phyloP scores from a whole-genome alignment of 768 basidiomycete species.

The Tricholoma matsutake region DNA sequence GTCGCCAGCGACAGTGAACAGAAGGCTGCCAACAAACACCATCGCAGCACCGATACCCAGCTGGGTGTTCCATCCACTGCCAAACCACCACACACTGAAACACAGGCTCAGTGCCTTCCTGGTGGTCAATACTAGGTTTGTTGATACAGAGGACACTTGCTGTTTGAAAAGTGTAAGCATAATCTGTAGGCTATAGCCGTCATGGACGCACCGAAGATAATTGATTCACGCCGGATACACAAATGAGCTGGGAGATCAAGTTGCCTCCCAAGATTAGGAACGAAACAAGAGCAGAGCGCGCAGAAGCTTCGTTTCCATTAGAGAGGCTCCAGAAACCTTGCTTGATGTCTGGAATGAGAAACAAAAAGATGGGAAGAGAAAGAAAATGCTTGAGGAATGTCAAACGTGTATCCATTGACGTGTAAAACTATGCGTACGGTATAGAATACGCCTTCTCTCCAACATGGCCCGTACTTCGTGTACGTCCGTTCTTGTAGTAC shows the following conservation, averaged over 20 bases:
- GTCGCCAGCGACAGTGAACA: slow-evolving; percentile 45
- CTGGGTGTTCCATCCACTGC: slow-evolving; percentile 64
- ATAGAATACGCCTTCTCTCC: slow-evolving; percentile 85
- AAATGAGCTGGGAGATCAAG: slow-evolving; percentile 72
- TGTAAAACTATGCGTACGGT: slow-evolving; percentile 45
- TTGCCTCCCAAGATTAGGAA: slow-evolving; percentile 61
- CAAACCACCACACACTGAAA: slow-evolving; percentile 85
- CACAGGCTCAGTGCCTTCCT: slow-evolving; percentile 80
- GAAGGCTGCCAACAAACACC: slow-evolving; percentile 68
- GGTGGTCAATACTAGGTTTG: slow-evolving; percentile 75
- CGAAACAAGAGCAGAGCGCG: slow-evolving; percentile 35
- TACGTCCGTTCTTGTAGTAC: slow-evolving; percentile 78
- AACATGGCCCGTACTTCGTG: slow-evolving; percentile 66
- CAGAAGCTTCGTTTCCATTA: slow-evolving; percentile 27
- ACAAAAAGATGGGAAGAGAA: slow-evolving; percentile 72
- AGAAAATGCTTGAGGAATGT: slow-evolving; percentile 57
- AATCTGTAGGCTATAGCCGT: background rate
- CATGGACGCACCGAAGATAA: slow-evolving; percentile 63
- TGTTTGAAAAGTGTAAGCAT: slow-evolving; percentile 23
- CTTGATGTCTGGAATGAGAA: slow-evolving; percentile 55
- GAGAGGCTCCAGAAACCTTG: slow-evolving; percentile 52
- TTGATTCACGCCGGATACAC: slow-evolving; percentile 79
- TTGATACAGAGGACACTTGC: slow-evolving; percentile 78
- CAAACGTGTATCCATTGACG: background rate
- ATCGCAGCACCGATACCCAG: slow-evolving; percentile 65